A percentile compares a stretch with the other conserved stretches of the same genome.
Evolutionary conservation across 768 basidiomycete genomes (phyloP).

Genomic region (Hysterangium stoloniferum): DNA sequence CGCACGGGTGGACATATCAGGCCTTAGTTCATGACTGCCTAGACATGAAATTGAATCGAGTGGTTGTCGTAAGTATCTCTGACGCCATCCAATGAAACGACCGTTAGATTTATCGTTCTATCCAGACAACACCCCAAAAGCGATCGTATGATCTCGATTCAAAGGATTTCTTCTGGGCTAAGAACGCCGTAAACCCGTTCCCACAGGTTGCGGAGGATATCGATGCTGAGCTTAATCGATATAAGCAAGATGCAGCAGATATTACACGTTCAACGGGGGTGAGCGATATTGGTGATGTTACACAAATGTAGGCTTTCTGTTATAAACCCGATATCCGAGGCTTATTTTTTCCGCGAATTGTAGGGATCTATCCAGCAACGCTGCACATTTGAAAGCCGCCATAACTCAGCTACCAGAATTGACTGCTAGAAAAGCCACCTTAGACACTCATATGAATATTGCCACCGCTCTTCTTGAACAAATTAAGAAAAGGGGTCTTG

Average conservation of each 20-base stretch:
- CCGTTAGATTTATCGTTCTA: neutral
- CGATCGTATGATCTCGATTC: slow-evolving; percentile 91
- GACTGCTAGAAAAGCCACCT: slow-evolving; percentile 90
- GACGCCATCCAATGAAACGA: neutral
- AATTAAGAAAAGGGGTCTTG: slow-evolving; percentile 90
- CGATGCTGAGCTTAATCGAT: slow-evolving; percentile 77
- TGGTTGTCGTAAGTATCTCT: slow-evolving; percentile 50
- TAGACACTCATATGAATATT: slow-evolving; percentile 99
- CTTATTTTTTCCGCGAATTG: slow-evolving; percentile 7
- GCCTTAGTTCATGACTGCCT: slow-evolving; percentile 96
- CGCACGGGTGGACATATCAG: slow-evolving; percentile 99
- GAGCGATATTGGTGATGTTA: slow-evolving; percentile 90
- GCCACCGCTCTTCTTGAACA: slow-evolving; percentile 91
- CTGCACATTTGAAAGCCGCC: slow-evolving; percentile 90
- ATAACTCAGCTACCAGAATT: slow-evolving; percentile 96
- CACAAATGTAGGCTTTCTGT: slow-evolving; percentile 65
- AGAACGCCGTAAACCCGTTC: slow-evolving; percentile 93
- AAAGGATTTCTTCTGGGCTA: slow-evolving; percentile 99
- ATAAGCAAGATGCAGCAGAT: slow-evolving; percentile 93
- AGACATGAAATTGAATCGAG: slow-evolving; percentile 93
- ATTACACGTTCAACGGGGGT: slow-evolving; percentile 95
- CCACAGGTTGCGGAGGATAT: slow-evolving; percentile 99
- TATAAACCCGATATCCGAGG: neutral
- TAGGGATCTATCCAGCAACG: slow-evolving; percentile 89
- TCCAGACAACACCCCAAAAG: slow-evolving; percentile 51